These are phyloP conservation scores for Leptographium galeiforme DNA, from an alignment of 2,329 filamentous ascomycete genomes.

Conservation along the genomic window DNA sequence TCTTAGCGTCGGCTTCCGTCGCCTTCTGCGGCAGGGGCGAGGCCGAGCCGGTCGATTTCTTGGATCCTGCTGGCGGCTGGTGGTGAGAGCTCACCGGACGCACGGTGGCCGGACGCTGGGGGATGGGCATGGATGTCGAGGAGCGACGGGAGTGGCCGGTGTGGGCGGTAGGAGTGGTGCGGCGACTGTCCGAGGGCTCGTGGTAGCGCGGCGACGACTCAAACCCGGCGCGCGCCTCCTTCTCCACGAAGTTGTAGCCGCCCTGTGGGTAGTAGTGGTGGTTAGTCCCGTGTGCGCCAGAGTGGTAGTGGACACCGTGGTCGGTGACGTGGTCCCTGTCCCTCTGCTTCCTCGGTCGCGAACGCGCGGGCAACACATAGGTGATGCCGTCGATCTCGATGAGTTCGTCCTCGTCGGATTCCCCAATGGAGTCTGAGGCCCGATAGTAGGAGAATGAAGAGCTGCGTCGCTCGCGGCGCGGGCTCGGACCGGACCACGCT, in stretches of 20 bases:
- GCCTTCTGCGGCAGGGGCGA: slow-evolving; percentile 24
- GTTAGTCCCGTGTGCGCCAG: slow-evolving; percentile 46
- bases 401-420: slow-evolving; percentile 50
- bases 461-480: slow-evolving; percentile 39
- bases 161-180: slow-evolving; percentile 22
- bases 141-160: slow-evolving; percentile 22
- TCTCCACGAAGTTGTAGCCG: slow-evolving; percentile 20
- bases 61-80: slow-evolving; percentile 15
- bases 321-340: slow-evolving; percentile 21
- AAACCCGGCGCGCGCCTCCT: slow-evolving; percentile 22
- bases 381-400: slow-evolving; percentile 40
- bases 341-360: slow-evolving; percentile 29
- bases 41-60: slow-evolving; percentile 18
- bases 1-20: slow-evolving; percentile 45
- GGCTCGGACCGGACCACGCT: slow-evolving; percentile 32
- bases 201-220: slow-evolving; percentile 25
- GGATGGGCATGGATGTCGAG: slow-evolving; percentile 17
- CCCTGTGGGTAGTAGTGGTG: slow-evolving; percentile 41
- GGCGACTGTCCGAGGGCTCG: slow-evolving; percentile 23
- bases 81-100: slow-evolving; percentile 31
- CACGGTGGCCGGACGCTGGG: slow-evolving; percentile 38
- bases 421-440: slow-evolving; percentile 44
- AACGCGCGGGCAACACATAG: slow-evolving; percentile 38
- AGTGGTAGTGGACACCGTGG: slow-evolving; percentile 19
- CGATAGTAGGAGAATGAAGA: slow-evolving; percentile 43